A percentile compares a stretch with the other conserved stretches of the same genome.
Evolutionary conservation across 306 rosid genomes (phyloP).

Genomic region (Arachis hypogaea): DNA sequence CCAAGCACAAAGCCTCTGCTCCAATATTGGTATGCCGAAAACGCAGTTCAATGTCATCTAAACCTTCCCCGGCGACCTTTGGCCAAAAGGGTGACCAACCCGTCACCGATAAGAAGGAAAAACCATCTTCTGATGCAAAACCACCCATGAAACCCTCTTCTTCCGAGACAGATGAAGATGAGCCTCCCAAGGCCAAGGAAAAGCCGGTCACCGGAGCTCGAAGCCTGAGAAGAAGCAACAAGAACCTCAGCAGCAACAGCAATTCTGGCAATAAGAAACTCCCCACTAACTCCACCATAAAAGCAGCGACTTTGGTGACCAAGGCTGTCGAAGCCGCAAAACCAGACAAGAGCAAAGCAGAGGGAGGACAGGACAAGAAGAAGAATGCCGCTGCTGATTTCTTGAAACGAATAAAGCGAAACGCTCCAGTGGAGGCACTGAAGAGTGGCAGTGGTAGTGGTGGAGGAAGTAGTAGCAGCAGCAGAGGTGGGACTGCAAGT

Average conservation of each 20-base stretch:
- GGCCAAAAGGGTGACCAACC: slow-evolving; percentile 51
- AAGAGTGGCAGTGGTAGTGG: slow-evolving; percentile 43
- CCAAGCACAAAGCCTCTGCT: slow-evolving; percentile 59
- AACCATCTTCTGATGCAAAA: slow-evolving; percentile 49
- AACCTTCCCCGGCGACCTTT: slow-evolving; percentile 51
- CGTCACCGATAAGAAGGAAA: slow-evolving; percentile 54
- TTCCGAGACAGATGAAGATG: slow-evolving; percentile 51
- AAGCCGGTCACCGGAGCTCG: slow-evolving; percentile 73
- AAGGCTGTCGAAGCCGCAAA: slow-evolving; percentile 48
- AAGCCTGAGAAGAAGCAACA: slow-evolving; percentile 67
- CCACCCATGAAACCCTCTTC: slow-evolving; percentile 43
- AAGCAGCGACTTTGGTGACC: slow-evolving; percentile 40
- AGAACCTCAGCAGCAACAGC: slow-evolving; percentile 42
- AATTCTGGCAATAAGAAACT: slow-evolving; percentile 50
- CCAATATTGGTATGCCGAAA: slow-evolving; percentile 86
- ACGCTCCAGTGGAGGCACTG: slow-evolving; percentile 45
- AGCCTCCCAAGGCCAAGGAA: slow-evolving; percentile 54
- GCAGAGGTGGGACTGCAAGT: slow-evolving; percentile 33
- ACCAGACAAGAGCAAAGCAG: slow-evolving; percentile 58
- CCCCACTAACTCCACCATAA: slow-evolving; percentile 39
- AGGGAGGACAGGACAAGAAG: slow-evolving; percentile 57
- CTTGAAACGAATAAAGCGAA: slow-evolving; percentile 81
- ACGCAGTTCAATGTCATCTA: slow-evolving; percentile 55
- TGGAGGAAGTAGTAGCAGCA: slow-evolving; percentile 39
- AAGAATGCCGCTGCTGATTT: slow-evolving; percentile 76